Conservation (phyloP, 192 early-diverging fungal species). For the Powellomyces hirtus region DNA sequence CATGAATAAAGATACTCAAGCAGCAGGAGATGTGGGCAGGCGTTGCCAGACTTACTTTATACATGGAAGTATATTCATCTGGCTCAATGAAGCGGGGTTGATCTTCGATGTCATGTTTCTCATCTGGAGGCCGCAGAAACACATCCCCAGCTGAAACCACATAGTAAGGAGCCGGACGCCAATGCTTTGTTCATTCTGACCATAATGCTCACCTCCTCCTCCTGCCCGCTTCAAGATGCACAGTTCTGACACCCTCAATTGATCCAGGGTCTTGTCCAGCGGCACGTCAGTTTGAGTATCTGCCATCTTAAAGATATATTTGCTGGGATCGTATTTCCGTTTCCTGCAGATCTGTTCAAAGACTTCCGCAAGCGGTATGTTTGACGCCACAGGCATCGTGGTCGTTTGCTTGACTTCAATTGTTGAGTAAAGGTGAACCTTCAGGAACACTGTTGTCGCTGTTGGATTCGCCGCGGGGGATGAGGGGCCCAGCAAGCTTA, state of each 20-base stretch:
- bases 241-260: conserved; percentile 62
- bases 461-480: neutral
- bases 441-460: conserved; percentile 43
- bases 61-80: conserved; percentile 52
- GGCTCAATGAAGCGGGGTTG: conserved; percentile 38
- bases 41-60: conserved; percentile 39
- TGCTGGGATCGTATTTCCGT: conserved; percentile 77
- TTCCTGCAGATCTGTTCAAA: conserved; percentile 85
- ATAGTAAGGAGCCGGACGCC: neutral
- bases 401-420: conserved; percentile 88
- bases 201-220: conserved; percentile 45
- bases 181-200: neutral
- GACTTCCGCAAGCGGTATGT: conserved; percentile 74
- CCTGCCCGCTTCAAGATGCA: conserved; percentile 68
- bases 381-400: conserved; percentile 72
- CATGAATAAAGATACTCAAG: neutral
- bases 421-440: conserved; percentile 63
- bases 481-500: neutral
- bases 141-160: conserved; percentile 48
- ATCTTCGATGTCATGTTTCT: conserved; percentile 26
- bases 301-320: conserved; percentile 85
- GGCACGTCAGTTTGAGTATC: conserved; percentile 70
- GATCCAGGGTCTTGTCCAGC: conserved; percentile 76
- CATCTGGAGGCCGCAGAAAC: conserved; percentile 58
- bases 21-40: neutral